These are phyloP conservation scores for Spatholobus suberectus DNA, from an alignment of 306 rosid genomes.

Conservation along the genomic window DNA sequence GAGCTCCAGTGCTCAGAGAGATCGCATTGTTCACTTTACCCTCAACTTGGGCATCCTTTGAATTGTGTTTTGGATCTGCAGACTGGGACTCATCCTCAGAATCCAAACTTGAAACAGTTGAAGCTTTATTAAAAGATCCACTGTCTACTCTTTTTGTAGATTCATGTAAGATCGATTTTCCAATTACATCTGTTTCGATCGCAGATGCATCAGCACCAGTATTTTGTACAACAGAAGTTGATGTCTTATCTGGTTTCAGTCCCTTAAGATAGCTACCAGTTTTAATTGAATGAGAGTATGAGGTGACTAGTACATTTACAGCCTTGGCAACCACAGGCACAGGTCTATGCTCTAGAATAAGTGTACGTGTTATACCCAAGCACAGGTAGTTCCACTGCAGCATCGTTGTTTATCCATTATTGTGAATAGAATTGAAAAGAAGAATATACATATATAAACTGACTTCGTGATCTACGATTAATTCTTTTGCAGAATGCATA, in stretches of 20 bases:
- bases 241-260: conserved; percentile 63
- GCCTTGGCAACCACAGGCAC: conserved; percentile 78
- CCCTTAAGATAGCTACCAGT: conserved; percentile 64
- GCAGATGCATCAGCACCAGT: conserved; percentile 56
- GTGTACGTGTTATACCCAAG: conserved; percentile 72
- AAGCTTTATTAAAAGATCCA: conserved; percentile 48
- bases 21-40: conserved; percentile 50
- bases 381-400: conserved; percentile 50
- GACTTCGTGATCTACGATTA: conserved; percentile 39
- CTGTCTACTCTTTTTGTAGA: conserved; percentile 57
- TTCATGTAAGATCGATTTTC: conserved; percentile 57
- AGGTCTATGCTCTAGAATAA: conserved; percentile 85
- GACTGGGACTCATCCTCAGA: conserved; percentile 62
- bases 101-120: conserved; percentile 57
- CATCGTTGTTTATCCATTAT: background rate
- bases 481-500: conserved; percentile 27
- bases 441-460: background rate
- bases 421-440: background rate
- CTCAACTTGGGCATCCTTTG: conserved; percentile 50
- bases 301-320: conserved; percentile 75
- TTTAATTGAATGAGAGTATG: conserved; percentile 74
- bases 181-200: conserved; percentile 52
- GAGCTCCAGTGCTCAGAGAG: conserved; percentile 50
- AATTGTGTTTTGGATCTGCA: conserved; percentile 48
- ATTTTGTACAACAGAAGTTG: conserved; percentile 60